Evolutionary conservation across 1,139 yeast species (phyloP), one percentile per base, ranked within the genome.

Genomic region (Oligophagozyma castellii): DNA sequence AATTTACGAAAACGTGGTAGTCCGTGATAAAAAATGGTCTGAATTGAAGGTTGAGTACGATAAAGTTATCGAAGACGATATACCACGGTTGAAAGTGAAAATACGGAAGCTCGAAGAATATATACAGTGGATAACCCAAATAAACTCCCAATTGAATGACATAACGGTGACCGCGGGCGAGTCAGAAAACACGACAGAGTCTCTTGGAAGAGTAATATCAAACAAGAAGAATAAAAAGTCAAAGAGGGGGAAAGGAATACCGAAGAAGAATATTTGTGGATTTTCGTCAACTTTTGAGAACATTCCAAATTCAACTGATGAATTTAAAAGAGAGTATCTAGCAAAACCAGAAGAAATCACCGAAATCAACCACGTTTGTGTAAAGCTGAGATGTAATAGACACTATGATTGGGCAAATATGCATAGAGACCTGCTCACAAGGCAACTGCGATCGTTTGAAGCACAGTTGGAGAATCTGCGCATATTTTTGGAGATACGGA

Each of bases 11-110:
- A 21, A 12, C 5, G 12, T 29, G 7, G 19, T 24, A 21, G 18
- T 15, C 4, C 12, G 12, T 14, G 28, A 26, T 15, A 26, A 19
- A 14, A 12, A 14, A 8, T 20, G 12, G 11, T 11, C 19, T 10
- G 19, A 20, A 12, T 14, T 26, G 14, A 12, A 51, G 65, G 26
- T 65, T 67, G 0, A 44, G 43, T 1, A 43, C 35, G 56, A 31
- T 7, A 36, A 39, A 7, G 29, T 40, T 22, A 33, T 34, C 15
- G 30, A 33, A 5, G 28, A 31, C 19, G 36, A 39, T 5, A 30
- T 37, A 12, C 44, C 46, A 2, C 33, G 32, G 12, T 28, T 52
- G 1, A 39, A 39, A 5, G 32, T 31, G 3, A 29, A 36, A 5
- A 26, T 50, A 2, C 33, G 32, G 3, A 11, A 24, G 3, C 34